These are phyloP conservation scores for Alliaria petiolata DNA, from an alignment of 345 rosid genomes.

Conservation along the genomic window DNA sequence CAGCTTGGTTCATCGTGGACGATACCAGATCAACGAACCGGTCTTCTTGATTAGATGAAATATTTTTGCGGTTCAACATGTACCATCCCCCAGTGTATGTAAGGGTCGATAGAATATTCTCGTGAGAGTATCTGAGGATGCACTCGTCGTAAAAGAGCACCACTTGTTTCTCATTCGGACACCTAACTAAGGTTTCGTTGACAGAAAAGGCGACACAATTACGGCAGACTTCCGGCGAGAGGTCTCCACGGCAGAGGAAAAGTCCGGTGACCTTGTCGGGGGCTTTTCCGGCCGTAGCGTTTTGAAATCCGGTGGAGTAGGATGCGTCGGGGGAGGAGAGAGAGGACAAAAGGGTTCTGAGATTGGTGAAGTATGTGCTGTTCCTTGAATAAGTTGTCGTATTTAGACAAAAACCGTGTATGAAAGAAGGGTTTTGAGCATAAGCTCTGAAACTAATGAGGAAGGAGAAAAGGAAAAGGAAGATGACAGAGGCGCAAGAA, in stretches of 20 bases:
- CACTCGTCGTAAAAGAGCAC: conserved; percentile 33
- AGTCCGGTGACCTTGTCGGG: conserved; percentile 33
- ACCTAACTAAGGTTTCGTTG: not conserved
- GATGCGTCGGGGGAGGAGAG: conserved; percentile 18
- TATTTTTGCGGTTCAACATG: too few species aligned
- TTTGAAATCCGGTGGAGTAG: conserved; percentile 36
- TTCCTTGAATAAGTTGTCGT: conserved; percentile 25
- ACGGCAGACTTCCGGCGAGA: not conserved
- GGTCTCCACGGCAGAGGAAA: conserved; percentile 20
- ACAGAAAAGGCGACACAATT: not conserved
- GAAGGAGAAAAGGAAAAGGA: conserved; percentile 3
- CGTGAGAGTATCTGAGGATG: conserved; percentile 35
- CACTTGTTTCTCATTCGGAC: conserved; percentile 22
- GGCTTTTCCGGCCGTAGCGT: conserved; percentile 28
- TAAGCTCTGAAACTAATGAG: conserved; percentile 27
- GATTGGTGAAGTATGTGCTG: conserved; percentile 38
- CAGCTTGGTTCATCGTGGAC: too few species aligned
- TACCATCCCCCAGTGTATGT: not conserved
- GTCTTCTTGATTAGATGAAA: too few species aligned
- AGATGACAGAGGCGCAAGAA: not conserved
- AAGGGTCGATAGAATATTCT: not conserved
- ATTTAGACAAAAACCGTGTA: not conserved
- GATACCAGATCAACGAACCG: not conserved
- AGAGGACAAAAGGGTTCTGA: conserved; percentile 29
- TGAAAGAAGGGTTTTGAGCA: conserved; percentile 6